Evolutionary conservation across 306 rosid genomes (phyloP).

Genomic region (Morella rubra): DNA sequence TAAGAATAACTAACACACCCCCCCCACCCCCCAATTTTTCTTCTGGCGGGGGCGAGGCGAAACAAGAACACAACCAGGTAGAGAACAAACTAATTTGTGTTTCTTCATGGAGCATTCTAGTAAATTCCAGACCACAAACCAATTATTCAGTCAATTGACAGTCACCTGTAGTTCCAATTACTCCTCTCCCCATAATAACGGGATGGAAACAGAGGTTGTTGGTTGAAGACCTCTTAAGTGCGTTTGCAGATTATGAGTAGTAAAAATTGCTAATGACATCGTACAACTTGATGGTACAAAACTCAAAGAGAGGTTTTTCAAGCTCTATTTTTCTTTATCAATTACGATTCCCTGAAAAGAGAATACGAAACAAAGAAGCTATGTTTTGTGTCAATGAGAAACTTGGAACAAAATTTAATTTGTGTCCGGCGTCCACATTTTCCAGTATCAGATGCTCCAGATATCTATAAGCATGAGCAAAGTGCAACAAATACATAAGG

Average conservation of each 20-base stretch:
- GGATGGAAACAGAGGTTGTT: background rate
- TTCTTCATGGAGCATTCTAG: no score
- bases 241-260: background rate
- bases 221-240: background rate
- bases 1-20: no score
- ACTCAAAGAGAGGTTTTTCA: background rate
- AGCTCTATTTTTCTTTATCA: background rate
- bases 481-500: background rate
- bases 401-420: background rate
- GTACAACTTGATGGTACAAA: constrained; percentile 4
- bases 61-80: no score
- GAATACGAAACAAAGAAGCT: background rate
- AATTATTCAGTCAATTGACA: background rate
- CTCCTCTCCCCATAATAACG: background rate
- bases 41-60: no score
- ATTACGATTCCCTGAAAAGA: constrained; percentile 1
- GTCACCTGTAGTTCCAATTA: background rate
- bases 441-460: background rate
- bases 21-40: no score
- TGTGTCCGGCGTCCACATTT: background rate
- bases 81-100: no score
- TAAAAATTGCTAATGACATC: background rate
- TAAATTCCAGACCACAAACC: no score
- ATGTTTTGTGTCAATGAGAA: background rate
- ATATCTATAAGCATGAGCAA: constrained; percentile 1